A percentile compares a stretch with the other conserved stretches of the same genome.
phyloP scores from a whole-genome alignment of 1,139 yeast genomes.

The Blastobotrys ciferrii region DNA sequence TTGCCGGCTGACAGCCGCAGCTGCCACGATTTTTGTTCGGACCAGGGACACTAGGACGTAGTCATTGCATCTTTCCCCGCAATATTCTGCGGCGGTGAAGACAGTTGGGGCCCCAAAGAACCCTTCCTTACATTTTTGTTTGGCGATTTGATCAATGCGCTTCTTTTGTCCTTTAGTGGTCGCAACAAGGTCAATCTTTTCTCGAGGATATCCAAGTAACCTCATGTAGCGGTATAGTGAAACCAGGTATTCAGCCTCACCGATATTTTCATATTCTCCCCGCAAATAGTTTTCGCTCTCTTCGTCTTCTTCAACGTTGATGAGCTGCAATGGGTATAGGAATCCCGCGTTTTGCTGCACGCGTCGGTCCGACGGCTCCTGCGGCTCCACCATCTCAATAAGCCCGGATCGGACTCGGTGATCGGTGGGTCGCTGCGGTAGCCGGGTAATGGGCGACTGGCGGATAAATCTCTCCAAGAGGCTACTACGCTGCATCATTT shows the following conservation, averaged over 20 bases:
- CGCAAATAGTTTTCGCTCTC: constrained; percentile 28
- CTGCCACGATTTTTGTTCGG: constrained; percentile 16
- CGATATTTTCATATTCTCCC: constrained; percentile 42
- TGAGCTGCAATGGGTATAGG: constrained; percentile 38
- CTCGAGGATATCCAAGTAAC: constrained; percentile 45
- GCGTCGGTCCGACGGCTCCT: no score
- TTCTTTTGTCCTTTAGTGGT: constrained; percentile 42
- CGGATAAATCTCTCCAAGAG: not conserved
- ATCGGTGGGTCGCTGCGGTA: not conserved
- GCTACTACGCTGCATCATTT: not conserved
- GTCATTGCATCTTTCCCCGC: constrained; percentile 34
- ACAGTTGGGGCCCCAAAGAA: constrained; percentile 34
- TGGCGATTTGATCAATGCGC: constrained; percentile 33
- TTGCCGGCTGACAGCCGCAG: not conserved
- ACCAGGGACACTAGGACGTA: constrained; percentile 38
- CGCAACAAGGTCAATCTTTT: constrained; percentile 44
- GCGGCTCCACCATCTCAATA: not conserved
- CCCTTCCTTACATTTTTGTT: not conserved
- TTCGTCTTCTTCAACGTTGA: constrained; percentile 38
- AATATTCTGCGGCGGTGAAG: constrained; percentile 31
- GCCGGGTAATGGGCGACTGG: not conserved
- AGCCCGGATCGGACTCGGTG: not conserved
- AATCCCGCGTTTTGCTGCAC: constrained; percentile 44
- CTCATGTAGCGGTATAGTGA: constrained; percentile 50
- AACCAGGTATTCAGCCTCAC: constrained; percentile 56